A percentile compares a stretch with the other conserved stretches of the same genome.
Evolutionary conservation across 2,329 filamentous ascomycete genomes (phyloP).

Genomic region (Sclerotinia sclerotiorum): DNA sequence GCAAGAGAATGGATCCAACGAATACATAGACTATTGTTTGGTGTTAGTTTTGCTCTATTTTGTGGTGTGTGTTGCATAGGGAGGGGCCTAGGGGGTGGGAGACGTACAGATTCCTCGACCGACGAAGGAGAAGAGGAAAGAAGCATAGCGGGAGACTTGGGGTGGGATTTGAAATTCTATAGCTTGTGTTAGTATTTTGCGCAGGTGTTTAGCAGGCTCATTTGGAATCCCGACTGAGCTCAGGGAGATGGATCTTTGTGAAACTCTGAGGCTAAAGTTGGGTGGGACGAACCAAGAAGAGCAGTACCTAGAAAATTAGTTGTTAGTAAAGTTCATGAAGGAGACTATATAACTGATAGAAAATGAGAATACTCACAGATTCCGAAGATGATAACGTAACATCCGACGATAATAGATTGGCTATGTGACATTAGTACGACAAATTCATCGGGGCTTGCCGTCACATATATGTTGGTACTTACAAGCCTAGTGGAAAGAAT

Average conservation of each 20-base stretch:
- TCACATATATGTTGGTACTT: slow-evolving; percentile 36
- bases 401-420: slow-evolving; percentile 73
- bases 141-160: slow-evolving; percentile 88
- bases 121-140: slow-evolving; percentile 96
- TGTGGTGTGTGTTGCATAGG: slow-evolving; percentile 11
- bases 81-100: not conserved
- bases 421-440: slow-evolving; percentile 44
- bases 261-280: slow-evolving; percentile 25
- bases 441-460: not conserved
- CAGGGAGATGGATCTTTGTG: not conserved
- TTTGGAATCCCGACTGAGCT: not conserved
- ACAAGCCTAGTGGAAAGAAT: slow-evolving; percentile 52
- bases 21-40: slow-evolving; percentile 82
- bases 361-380: slow-evolving; percentile 57
- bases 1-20: slow-evolving; percentile 80
- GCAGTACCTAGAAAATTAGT: slow-evolving; percentile 55
- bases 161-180: slow-evolving; percentile 90
- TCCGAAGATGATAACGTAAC: slow-evolving; percentile 90
- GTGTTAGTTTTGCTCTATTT: slow-evolving; percentile 29
- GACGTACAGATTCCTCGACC: slow-evolving; percentile 90
- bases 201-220: not conserved
- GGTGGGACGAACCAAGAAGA: slow-evolving; percentile 53
- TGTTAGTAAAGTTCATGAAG: slow-evolving; percentile 29
- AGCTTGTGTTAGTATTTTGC: not conserved
- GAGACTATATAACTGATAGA: slow-evolving; percentile 12